A percentile compares a stretch with the other conserved stretches of the same genome.
These are phyloP conservation scores for Albugo laibachii DNA, from an alignment of 352 stramenopile genomes.

Conservation along the genomic window DNA sequence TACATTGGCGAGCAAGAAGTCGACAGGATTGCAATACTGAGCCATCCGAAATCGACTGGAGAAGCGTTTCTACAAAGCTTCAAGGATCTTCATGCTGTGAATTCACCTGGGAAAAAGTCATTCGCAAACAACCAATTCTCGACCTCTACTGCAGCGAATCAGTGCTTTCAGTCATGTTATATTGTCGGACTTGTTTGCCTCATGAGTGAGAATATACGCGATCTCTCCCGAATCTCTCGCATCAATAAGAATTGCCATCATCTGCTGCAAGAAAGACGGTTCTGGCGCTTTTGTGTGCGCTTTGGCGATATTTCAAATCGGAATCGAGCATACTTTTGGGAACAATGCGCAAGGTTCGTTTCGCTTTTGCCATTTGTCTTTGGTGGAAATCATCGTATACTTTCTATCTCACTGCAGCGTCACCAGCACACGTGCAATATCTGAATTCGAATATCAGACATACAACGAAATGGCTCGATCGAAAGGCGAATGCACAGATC, in stretches of 20 bases:
- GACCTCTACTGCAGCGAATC: no score
- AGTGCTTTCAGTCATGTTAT: no score
- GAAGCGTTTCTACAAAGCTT: conserved; percentile 40
- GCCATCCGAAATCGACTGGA: conserved; percentile 19
- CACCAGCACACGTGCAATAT: conserved; percentile 13
- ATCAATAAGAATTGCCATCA: conserved; percentile 23
- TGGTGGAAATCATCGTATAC: neutral
- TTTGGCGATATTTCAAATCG: conserved; percentile 36
- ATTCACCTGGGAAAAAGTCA: no score
- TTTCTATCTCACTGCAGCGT: neutral
- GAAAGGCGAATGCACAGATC: conserved; percentile 63
- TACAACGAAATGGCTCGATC: conserved; percentile 71
- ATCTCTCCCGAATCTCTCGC: no score
- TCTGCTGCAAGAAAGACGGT: conserved; percentile 35
- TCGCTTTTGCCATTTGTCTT: neutral
- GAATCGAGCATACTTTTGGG: conserved; percentile 53
- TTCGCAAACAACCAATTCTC: no score
- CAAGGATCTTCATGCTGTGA: conserved; percentile 7
- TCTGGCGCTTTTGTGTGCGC: conserved; percentile 69
- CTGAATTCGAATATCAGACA: conserved; percentile 63
- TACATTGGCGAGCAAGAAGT: conserved; percentile 39
- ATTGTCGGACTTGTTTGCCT: no score
- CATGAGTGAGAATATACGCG: no score
- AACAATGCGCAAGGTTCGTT: conserved; percentile 21
- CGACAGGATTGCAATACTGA: conserved; percentile 23